Conservation (phyloP, 73 alveolate genomes). For the Symbiodinium natans region DNA sequence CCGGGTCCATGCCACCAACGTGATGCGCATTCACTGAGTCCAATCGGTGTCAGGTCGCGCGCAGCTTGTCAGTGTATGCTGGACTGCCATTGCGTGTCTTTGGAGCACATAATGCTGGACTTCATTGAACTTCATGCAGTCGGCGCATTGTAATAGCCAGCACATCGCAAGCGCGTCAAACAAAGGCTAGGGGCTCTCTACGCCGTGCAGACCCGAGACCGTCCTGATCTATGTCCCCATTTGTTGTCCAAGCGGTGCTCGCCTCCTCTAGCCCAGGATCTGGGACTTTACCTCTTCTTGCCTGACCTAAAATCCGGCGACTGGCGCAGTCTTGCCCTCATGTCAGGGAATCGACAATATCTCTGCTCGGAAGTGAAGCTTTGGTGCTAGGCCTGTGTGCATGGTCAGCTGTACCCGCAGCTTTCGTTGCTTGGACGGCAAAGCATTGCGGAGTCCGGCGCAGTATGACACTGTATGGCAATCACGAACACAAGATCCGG, state of each 20-base stretch:
- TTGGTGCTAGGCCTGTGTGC: constrained; percentile 26
- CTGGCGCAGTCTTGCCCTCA: constrained; percentile 17
- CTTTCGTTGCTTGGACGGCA: not conserved
- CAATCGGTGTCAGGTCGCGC: constrained; percentile 57
- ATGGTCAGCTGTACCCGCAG: constrained; percentile 72
- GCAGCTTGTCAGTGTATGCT: constrained; percentile 18
- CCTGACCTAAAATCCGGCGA: constrained; percentile 73
- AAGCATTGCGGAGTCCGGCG: not conserved
- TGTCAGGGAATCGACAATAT: not conserved
- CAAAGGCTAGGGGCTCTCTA: constrained; percentile 48
- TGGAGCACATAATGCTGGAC: not conserved
- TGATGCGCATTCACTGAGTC: not conserved
- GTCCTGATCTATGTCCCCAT: no score
- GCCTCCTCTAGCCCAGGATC: constrained; percentile 13
- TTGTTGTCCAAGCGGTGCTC: no score
- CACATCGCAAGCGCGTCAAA: no score
- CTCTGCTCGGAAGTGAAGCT: no score
- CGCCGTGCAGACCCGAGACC: constrained; percentile 26
- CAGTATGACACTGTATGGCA: not conserved
- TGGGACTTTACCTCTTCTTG: constrained; percentile 46
- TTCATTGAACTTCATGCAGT: no score
- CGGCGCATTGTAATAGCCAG: no score
- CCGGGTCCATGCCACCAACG: not conserved
- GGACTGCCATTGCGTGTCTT: constrained; percentile 33
- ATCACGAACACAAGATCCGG: no score